These are phyloP conservation scores for Boletus reticuloceps DNA, from an alignment of 768 basidiomycete species.

Conservation along the genomic window DNA sequence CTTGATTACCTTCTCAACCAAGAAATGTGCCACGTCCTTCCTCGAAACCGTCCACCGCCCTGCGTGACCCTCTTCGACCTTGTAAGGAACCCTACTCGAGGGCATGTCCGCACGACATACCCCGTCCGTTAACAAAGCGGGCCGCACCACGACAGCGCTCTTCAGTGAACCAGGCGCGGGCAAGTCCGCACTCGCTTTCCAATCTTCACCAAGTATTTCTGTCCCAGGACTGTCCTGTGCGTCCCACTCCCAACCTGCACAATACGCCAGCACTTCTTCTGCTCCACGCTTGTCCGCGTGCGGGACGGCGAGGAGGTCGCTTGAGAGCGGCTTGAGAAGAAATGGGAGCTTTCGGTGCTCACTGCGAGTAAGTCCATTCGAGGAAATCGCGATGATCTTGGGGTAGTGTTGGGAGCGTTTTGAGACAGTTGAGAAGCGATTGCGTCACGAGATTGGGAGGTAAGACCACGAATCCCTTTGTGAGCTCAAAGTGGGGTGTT, in stretches of 20 bases:
- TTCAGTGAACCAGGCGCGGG: slow-evolving; percentile 45
- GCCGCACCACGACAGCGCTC: slow-evolving; percentile 46
- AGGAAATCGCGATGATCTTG: slow-evolving; percentile 53
- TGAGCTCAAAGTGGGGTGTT: slow-evolving; percentile 40
- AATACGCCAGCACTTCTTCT: slow-evolving; percentile 50
- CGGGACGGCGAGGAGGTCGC: slow-evolving; percentile 40
- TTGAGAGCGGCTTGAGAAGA: slow-evolving; percentile 48
- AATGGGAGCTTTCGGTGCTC: slow-evolving; percentile 48
- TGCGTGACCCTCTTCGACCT: slow-evolving; percentile 37
- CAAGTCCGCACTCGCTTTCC: slow-evolving; percentile 37
- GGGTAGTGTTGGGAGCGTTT: slow-evolving; percentile 51
- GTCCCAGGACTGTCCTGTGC: slow-evolving; percentile 39
- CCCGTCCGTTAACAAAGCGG: slow-evolving; percentile 60
- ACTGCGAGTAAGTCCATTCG: slow-evolving; percentile 46
- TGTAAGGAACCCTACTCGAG: slow-evolving; percentile 33
- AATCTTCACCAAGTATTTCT: slow-evolving; percentile 44
- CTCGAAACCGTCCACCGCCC: slow-evolving; percentile 54
- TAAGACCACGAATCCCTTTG: slow-evolving; percentile 47
- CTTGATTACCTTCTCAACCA: slow-evolving; percentile 44
- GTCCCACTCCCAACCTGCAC: slow-evolving; percentile 53
- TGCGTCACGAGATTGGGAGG: slow-evolving; percentile 60
- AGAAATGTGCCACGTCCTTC: slow-evolving; percentile 64
- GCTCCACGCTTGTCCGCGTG: slow-evolving; percentile 62
- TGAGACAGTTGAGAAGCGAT: slow-evolving; percentile 52
- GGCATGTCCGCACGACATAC: slow-evolving; percentile 34